phyloP scores from a whole-genome alignment of 192 early-diverging fungal species.

The Coemansia aciculifera region DNA sequence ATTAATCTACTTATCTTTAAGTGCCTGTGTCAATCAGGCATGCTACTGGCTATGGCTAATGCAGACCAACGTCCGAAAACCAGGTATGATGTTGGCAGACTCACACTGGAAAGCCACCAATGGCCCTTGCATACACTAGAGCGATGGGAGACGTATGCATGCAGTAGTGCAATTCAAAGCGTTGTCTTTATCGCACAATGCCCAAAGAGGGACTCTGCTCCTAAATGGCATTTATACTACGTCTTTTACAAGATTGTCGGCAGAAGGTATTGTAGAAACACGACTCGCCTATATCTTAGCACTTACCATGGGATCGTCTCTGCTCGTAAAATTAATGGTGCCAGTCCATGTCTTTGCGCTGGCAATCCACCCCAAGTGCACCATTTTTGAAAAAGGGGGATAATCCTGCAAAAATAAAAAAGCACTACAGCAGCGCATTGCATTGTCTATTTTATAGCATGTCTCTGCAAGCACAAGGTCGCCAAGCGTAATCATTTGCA shows the following conservation, averaged over 20 bases:
- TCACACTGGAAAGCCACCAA: background rate
- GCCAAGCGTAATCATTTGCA: background rate
- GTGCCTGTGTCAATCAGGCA: background rate
- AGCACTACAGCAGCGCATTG: background rate
- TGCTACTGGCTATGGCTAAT: background rate
- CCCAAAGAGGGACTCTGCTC: background rate
- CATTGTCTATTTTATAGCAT: background rate
- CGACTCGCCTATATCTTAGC: background rate
- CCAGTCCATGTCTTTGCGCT: background rate
- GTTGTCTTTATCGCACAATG: background rate
- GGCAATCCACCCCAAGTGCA: background rate
- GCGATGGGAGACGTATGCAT: background rate
- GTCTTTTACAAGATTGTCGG: background rate
- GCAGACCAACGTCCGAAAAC: background rate
- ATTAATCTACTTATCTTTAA: background rate
- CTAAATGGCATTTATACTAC: background rate
- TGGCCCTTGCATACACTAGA: background rate
- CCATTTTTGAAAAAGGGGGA: background rate
- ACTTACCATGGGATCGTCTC: background rate
- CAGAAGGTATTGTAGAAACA: background rate
- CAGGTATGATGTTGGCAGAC: background rate
- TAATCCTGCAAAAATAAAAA: background rate
- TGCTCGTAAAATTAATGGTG: constrained; percentile 3
- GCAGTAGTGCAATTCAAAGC: background rate
- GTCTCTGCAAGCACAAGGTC: background rate